phyloP scores from a whole-genome alignment of 768 basidiomycete genomes.

The Lepiota brunneoincarnata region DNA sequence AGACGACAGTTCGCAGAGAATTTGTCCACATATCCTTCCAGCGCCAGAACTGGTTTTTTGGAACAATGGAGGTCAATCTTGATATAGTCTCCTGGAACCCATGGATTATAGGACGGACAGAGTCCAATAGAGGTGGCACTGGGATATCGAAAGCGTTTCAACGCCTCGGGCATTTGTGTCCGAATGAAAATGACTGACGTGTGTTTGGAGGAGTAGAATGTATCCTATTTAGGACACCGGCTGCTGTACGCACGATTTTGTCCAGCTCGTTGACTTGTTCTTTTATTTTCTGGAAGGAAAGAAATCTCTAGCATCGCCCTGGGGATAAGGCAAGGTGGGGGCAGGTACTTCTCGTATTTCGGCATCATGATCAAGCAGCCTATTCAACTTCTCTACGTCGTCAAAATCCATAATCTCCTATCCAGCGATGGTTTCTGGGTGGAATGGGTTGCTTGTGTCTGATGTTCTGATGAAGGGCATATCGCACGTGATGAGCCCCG shows the following conservation, averaged over 20 bases:
- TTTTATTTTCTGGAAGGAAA: slow-evolving; percentile 66
- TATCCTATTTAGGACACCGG: slow-evolving; percentile 75
- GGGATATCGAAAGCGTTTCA: slow-evolving; percentile 8
- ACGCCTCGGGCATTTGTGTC: neutral
- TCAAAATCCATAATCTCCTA: slow-evolving; percentile 52
- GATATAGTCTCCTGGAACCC: slow-evolving; percentile 51
- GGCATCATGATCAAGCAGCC: slow-evolving; percentile 58
- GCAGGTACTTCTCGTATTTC: slow-evolving; percentile 59
- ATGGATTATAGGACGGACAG: slow-evolving; percentile 51
- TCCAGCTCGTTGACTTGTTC: slow-evolving; percentile 74
- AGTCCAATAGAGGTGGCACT: slow-evolving; percentile 63
- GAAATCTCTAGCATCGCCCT: neutral
- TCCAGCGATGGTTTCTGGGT: neutral
- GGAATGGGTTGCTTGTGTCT: neutral
- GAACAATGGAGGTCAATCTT: slow-evolving; percentile 57
- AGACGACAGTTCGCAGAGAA: slow-evolving; percentile 65
- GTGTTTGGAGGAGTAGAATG: slow-evolving; percentile 67
- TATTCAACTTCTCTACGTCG: slow-evolving; percentile 56
- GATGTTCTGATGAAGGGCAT: neutral
- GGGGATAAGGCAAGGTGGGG: neutral
- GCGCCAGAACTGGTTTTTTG: slow-evolving; percentile 74
- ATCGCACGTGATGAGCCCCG: no score
- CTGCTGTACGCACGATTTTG: slow-evolving; percentile 68
- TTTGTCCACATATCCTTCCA: slow-evolving; percentile 85
- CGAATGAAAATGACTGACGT: slow-evolving; percentile 39